Evolutionary conservation across 768 basidiomycete species (phyloP).

Genomic region (Boletus tomentosulus): DNA sequence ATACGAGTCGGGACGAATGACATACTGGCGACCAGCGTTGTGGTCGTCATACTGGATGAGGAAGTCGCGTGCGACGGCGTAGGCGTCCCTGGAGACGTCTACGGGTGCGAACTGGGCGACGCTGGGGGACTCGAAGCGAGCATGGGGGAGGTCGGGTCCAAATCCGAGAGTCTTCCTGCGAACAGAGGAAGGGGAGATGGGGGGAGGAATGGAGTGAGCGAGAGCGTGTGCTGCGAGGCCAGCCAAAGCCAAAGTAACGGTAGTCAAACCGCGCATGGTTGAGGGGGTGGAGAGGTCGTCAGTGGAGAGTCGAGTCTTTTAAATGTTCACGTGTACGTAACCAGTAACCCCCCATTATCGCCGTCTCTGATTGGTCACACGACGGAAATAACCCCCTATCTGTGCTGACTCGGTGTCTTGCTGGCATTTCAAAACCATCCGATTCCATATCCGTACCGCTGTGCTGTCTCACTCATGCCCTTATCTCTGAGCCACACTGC

Average conservation of each 20-base stretch:
- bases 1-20: conserved; percentile 79
- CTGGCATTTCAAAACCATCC: background rate
- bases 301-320: conserved; percentile 10
- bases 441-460: background rate
- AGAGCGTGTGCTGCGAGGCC: conserved; percentile 56
- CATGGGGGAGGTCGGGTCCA: conserved; percentile 75
- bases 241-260: conserved; percentile 56
- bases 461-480: background rate
- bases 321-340: conserved; percentile 19
- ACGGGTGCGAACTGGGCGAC: conserved; percentile 34
- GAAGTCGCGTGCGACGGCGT: conserved; percentile 61
- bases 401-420: background rate
- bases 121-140: conserved; percentile 55
- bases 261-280: conserved; percentile 61
- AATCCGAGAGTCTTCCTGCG: conserved; percentile 87
- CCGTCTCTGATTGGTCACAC: conserved; percentile 16
- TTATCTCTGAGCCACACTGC: background rate
- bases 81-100: conserved; percentile 43
- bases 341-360: conserved; percentile 1
- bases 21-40: conserved; percentile 40
- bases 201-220: conserved; percentile 36
- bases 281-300: background rate
- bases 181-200: background rate
- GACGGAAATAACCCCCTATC: conserved; percentile 8
- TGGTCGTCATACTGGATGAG: conserved; percentile 38